Percentiles rank a stretch among this genome's conserved stretches.
Conservation (phyloP, 371 early-diverging fungal genomes). For the Lichtheimia hyalospora region DNA sequence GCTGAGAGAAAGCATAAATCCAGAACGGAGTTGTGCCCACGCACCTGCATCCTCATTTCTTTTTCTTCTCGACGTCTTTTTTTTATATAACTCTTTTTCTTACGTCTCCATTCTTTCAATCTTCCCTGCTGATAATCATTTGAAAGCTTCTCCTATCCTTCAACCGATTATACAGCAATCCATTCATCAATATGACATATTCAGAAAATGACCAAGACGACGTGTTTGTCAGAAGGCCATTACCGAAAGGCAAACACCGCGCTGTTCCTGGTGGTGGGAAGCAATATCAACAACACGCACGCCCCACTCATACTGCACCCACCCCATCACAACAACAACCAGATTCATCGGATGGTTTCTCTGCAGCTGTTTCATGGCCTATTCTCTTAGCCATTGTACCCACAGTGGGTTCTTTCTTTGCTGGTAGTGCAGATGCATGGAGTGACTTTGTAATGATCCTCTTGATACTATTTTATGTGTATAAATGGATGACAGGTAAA, state of each 20-base stretch:
- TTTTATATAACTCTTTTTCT: slow-evolving; percentile 4
- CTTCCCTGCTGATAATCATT: slow-evolving; percentile 1
- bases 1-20: slow-evolving; percentile 8
- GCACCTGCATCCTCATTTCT: slow-evolving; percentile 5
- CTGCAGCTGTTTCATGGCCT: slow-evolving; percentile 56
- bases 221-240: slow-evolving; percentile 7
- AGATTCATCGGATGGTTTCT: slow-evolving; percentile 12
- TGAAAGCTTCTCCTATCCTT: slow-evolving; percentile 6
- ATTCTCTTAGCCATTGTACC: slow-evolving; percentile 65
- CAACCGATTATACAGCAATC: neutral
- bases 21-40: neutral
- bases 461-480: slow-evolving; percentile 65
- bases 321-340: neutral
- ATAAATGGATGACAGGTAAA: slow-evolving; percentile 70
- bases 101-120: slow-evolving; percentile 12
- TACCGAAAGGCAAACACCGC: slow-evolving; percentile 8
- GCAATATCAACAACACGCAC: neutral
- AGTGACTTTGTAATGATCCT: slow-evolving; percentile 64
- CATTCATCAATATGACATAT: slow-evolving; percentile 1
- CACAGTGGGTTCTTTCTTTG: slow-evolving; percentile 62
- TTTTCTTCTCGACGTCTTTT: slow-evolving; percentile 11
- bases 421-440: slow-evolving; percentile 66
- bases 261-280: neutral
- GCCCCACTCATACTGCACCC: neutral
- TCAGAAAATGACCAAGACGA: slow-evolving; percentile 22